Conservation (phyloP, 306 rosid species). For the Pterocarpus macrocarpus region DNA sequence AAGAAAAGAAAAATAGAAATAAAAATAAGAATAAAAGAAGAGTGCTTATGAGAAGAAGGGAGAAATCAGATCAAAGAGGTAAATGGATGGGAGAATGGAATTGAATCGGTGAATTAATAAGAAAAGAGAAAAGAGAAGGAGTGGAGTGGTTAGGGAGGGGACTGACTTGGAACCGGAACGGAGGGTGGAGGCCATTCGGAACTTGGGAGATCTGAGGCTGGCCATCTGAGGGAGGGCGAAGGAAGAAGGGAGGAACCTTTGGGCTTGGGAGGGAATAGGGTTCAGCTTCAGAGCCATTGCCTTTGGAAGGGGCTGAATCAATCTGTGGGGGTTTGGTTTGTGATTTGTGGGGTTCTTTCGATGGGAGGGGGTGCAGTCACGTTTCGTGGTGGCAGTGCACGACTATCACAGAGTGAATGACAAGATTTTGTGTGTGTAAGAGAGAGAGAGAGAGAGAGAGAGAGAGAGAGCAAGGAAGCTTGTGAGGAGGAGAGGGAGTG, state of each 20-base stretch:
- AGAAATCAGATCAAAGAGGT: constrained; percentile 9
- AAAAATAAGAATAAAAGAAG: background rate
- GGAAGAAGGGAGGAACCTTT: background rate
- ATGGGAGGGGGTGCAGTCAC: too few species aligned
- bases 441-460: too few species aligned
- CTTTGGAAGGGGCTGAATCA: too few species aligned
- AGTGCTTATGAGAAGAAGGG: too few species aligned
- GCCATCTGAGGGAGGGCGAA: constrained; percentile 68
- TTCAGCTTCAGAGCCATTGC: constrained; percentile 41
- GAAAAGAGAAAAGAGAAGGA: background rate
- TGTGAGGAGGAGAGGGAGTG: too few species aligned
- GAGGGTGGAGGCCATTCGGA: constrained; percentile 88
- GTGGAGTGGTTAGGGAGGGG: background rate
- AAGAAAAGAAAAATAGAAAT: background rate
- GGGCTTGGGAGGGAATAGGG: constrained; percentile 48
- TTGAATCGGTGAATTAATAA: too few species aligned
- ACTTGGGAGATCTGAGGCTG: constrained; percentile 81
- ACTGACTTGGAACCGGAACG: constrained; percentile 75
- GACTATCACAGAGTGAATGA: too few species aligned
- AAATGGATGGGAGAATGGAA: background rate
- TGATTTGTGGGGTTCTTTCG: too few species aligned
- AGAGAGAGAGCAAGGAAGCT: too few species aligned
- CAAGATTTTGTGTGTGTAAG: too few species aligned
- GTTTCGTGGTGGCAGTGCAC: too few species aligned
- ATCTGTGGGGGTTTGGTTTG: too few species aligned